Percentiles rank a stretch among this genome's conserved stretches.
Evolutionary conservation across 2,329 filamentous ascomycete species (phyloP).

Genomic region (Pestalotiopsis sp.): DNA sequence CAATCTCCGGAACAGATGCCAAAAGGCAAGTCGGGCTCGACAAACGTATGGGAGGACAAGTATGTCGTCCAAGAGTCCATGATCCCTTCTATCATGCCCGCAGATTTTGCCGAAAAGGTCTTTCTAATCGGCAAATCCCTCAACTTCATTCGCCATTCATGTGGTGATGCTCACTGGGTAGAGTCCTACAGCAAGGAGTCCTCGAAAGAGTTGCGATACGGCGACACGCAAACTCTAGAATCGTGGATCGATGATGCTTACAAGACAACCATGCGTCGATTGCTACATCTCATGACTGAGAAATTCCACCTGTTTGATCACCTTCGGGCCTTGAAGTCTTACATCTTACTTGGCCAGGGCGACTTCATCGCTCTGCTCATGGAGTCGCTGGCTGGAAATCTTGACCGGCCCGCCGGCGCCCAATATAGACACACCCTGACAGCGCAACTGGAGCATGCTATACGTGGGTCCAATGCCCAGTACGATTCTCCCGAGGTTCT

Average conservation of each 20-base stretch:
- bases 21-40: conserved; percentile 64
- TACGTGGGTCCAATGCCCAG: conserved; percentile 95
- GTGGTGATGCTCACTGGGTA: conserved; percentile 92
- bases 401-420: conserved; percentile 93
- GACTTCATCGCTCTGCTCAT: conserved; percentile 97
- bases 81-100: conserved; percentile 90
- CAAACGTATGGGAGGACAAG: conserved; percentile 97
- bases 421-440: conserved; percentile 97
- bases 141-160: conserved; percentile 97
- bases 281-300: conserved; percentile 90
- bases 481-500: conserved; percentile 92
- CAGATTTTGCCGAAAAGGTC: conserved; percentile 93
- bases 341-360: conserved; percentile 90
- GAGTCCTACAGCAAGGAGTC: conserved; percentile 92
- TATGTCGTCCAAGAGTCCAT: conserved; percentile 84
- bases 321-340: conserved; percentile 88
- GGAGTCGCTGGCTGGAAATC: conserved; percentile 90
- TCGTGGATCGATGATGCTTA: conserved; percentile 96
- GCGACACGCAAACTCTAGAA: conserved; percentile 89
- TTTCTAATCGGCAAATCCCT: conserved; percentile 97
- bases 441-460: conserved; percentile 96
- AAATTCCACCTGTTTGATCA: conserved; percentile 97
- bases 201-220: conserved; percentile 89
- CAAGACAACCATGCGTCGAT: conserved; percentile 94
- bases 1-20: conserved; percentile 59